Percentiles rank a stretch among this genome's conserved stretches.
These are phyloP conservation scores for Tolypocladium amazonense DNA, from an alignment of 2,329 filamentous ascomycete species.

Conservation along the genomic window DNA sequence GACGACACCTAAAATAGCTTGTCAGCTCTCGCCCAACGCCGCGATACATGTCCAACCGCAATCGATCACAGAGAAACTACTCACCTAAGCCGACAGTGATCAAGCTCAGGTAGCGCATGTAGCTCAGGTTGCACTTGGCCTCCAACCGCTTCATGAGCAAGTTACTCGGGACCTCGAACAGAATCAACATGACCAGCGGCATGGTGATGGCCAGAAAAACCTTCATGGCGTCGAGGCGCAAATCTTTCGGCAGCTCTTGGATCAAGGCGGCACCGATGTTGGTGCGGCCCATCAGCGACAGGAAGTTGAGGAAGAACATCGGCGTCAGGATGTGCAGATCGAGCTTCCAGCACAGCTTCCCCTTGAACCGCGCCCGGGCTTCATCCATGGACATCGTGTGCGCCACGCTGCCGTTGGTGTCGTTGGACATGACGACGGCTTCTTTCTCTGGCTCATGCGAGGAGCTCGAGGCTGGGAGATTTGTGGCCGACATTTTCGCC, in stretches of 20 bases:
- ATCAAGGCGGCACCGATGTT: not conserved
- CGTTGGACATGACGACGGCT: not conserved
- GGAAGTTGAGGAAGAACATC: not conserved
- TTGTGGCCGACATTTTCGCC: not conserved
- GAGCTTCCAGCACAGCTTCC: not conserved
- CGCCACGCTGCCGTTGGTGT: not conserved
- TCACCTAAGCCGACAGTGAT: not conserved
- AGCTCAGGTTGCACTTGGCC: not conserved
- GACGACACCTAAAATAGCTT: not conserved
- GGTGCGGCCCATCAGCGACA: not conserved
- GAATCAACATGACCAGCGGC: not conserved
- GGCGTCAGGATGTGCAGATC: not conserved
- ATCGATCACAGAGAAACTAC: not conserved
- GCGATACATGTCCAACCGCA: not conserved
- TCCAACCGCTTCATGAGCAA: not conserved
- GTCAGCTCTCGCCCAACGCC: not conserved
- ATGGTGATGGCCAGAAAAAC: not conserved
- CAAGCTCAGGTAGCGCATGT: not conserved
- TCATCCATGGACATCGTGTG: not conserved
- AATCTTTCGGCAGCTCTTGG: not conserved
- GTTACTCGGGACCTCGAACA: not conserved
- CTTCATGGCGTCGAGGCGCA: not conserved
- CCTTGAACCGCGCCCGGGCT: not conserved
- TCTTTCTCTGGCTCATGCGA: not conserved
- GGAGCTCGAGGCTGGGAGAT: not conserved